Base-by-base conservation (phyloP, 306 rosid genomes). In the Ammopiptanthus mongolicus region DNA sequence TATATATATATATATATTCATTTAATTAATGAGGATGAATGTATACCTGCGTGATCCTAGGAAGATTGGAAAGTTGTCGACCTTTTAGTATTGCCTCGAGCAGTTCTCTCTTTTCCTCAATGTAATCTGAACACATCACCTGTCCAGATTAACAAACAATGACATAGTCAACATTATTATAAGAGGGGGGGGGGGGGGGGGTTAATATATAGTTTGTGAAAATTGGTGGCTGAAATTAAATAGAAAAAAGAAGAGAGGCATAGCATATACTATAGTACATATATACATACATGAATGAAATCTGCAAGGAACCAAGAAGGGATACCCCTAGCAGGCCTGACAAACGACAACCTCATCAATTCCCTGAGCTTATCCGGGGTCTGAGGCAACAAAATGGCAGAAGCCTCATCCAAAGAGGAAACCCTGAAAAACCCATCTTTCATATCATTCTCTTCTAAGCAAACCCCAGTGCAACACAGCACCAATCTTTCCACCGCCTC, bases 381-480 rank as follows among this genome's bases (percentile, higher is more conserved):
- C 13, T 91, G 93, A 0, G 97, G 95, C 65, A 91, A 56, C 82
- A 91, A 78, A 70, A 91, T 89, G 50, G 67, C 73, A 0, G 84
- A 75, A 37, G 97, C 95, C 42, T 91, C 95, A 0, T 89, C 91
- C 79, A 91, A 65, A 65, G 14, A 11, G 1, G 88, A 75, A 78
- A 91, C 95, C 61, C 5, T 65, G 65, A 91, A 87, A 71, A 90
- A 34, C 3, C 97, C 93, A 28, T 85, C 57, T 17, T 73, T 69
- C 91, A 88, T 67, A 46, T 92, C 97, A 78, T 63, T 67, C 71
- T 85, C 96, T 62, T 90, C 96, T 76, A 86, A 85, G 37, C 93
- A 88, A 58, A 92, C 89, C 17, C 97, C 97, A 0, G 93, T 33
- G 10, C 96, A 88, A 50, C 96, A 90, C 19, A 92, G 61, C 31